Evolutionary conservation across 2,329 filamentous ascomycete genomes (phyloP).

Genomic region (Lachnellula occidentalis): DNA sequence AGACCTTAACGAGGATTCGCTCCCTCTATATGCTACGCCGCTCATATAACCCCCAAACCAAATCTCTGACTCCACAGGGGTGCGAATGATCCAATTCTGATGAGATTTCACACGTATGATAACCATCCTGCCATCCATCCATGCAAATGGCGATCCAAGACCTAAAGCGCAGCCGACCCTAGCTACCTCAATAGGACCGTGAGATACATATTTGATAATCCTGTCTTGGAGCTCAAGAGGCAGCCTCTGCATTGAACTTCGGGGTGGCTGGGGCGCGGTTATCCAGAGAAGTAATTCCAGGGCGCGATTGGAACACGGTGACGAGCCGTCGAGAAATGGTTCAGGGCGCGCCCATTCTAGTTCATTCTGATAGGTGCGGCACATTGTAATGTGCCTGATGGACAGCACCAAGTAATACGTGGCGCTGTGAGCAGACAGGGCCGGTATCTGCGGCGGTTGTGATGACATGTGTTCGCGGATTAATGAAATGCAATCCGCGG

Average conservation of each 20-base stretch:
- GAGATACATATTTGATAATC: not conserved
- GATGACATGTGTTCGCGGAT: not conserved
- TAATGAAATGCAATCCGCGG: not conserved
- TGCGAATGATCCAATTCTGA: not conserved
- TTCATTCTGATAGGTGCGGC: not conserved
- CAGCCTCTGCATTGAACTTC: not conserved
- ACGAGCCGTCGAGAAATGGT: not conserved
- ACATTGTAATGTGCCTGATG: not conserved
- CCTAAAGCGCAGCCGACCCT: not conserved
- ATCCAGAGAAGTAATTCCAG: not conserved
- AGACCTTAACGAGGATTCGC: no score
- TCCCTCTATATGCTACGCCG: not conserved
- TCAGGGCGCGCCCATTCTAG: not conserved
- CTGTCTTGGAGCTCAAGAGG: not conserved
- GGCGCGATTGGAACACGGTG: not conserved
- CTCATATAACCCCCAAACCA: not conserved
- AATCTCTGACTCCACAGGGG: not conserved
- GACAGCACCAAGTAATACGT: not conserved
- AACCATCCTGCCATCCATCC: not conserved
- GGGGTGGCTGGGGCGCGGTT: not conserved
- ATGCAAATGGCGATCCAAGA: not conserved
- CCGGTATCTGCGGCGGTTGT: not conserved
- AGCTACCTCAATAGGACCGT: not conserved
- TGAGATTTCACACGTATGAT: not conserved
- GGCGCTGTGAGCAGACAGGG: not conserved